These are phyloP conservation scores for Aciculoconidium aculeatum DNA, from an alignment of 805 yeast species.

Conservation along the genomic window DNA sequence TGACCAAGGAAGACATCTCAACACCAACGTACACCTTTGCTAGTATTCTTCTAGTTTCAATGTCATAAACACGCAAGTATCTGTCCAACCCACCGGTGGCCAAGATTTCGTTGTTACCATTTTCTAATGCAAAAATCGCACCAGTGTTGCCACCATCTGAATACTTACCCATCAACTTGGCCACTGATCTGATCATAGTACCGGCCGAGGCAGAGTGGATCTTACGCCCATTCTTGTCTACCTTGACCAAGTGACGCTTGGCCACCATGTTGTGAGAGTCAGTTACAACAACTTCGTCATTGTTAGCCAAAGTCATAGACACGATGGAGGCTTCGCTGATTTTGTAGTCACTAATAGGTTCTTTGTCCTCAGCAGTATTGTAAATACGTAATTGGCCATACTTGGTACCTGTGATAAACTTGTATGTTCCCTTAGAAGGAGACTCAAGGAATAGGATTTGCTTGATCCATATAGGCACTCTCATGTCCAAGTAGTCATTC, in stretches of 20 bases:
- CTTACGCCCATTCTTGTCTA: constrained; percentile 31
- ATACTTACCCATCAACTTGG: constrained; percentile 61
- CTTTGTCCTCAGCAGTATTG: constrained; percentile 59
- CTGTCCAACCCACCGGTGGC: constrained; percentile 85
- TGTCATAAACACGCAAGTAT: constrained; percentile 72
- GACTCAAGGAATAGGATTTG: constrained; percentile 43
- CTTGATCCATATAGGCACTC: constrained; percentile 79
- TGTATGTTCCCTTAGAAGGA: constrained; percentile 34
- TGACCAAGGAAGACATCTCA: constrained; percentile 50
- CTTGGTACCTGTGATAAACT: constrained; percentile 61
- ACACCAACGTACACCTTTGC: constrained; percentile 76
- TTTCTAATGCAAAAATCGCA: constrained; percentile 63
- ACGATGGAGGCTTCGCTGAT: constrained; percentile 51
- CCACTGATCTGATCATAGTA: constrained; percentile 39
- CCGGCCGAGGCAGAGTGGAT: constrained; percentile 40
- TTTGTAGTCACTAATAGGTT: constrained; percentile 57
- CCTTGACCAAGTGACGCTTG: constrained; percentile 35
- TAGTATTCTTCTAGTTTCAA: constrained; percentile 48
- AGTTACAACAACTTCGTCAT: constrained; percentile 49
- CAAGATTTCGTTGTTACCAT: constrained; percentile 37
- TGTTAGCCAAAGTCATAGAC: constrained; percentile 31
- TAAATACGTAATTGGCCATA: constrained; percentile 75
- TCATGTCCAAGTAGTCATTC: constrained; percentile 67
- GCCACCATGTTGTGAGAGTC: constrained; percentile 68
- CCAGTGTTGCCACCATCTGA: constrained; percentile 50